These are phyloP conservation scores for Scopulariopsis brevicaulis DNA, from an alignment of 2,329 filamentous ascomycete genomes.

Conservation along the genomic window DNA sequence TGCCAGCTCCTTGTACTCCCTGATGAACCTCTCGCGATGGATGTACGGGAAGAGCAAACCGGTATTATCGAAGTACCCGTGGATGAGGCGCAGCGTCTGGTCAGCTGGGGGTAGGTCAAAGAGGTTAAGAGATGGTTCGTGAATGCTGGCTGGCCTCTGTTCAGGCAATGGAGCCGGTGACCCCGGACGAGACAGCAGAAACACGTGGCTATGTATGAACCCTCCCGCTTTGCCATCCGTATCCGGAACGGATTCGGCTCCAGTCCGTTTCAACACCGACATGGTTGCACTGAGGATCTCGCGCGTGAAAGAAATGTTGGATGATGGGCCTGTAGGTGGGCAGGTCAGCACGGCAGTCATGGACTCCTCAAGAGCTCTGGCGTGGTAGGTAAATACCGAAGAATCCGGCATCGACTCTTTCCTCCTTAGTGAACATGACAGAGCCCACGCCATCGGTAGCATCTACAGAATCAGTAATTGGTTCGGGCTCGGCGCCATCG, in stretches of 20 bases:
- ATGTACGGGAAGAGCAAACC: conserved; percentile 18
- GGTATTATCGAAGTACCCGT: conserved; percentile 15
- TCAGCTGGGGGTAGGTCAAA: conserved; percentile 9
- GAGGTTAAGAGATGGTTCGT: not conserved
- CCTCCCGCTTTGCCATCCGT: not conserved
- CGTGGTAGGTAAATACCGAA: not conserved
- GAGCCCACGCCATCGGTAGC: not conserved
- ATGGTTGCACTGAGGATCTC: not conserved
- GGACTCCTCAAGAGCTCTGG: not conserved
- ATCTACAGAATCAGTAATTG: not conserved
- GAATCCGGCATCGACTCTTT: not conserved
- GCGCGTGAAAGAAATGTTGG: not conserved
- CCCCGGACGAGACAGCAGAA: not conserved
- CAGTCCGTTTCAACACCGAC: not conserved
- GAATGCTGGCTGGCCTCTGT: not conserved
- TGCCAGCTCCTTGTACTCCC: conserved; percentile 9
- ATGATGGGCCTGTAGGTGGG: not conserved
- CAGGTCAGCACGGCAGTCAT: not conserved
- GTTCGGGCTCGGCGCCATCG: not conserved
- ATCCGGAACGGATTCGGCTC: not conserved
- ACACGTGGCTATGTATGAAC: not conserved
- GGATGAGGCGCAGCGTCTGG: conserved; percentile 10
- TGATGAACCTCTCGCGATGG: conserved; percentile 14
- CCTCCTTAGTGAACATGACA: not conserved
- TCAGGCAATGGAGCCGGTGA: not conserved